Conservation (phyloP, 176 grass and related monocot species). For the Eleusine coracana region DNA sequence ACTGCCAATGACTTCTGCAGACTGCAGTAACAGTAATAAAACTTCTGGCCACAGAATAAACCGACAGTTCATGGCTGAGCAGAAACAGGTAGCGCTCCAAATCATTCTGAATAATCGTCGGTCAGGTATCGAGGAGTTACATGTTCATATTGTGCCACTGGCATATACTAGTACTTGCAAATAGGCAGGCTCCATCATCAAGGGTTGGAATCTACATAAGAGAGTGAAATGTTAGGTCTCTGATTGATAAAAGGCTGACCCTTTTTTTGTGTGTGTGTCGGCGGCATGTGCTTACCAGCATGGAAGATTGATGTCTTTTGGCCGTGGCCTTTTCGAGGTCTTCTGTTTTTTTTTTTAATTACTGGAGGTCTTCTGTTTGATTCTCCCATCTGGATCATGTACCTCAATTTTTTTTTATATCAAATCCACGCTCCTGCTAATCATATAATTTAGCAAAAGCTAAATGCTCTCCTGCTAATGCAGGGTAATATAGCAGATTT, state of each 20-base stretch:
- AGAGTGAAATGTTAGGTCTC: not conserved
- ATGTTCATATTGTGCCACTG: too few relatives aligned
- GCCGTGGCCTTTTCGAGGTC: not conserved
- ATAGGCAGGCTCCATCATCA: too few relatives aligned
- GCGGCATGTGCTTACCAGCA: slow-evolving; percentile 32
- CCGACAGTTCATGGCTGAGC: too few relatives aligned
- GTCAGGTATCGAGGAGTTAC: not conserved
- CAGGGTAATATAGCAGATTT: too few relatives aligned
- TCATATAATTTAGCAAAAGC: too few relatives aligned
- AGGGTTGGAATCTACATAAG: too few relatives aligned
- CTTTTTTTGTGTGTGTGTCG: not conserved
- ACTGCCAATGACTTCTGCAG: not conserved
- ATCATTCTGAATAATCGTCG: not conserved
- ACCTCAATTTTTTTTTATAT: not conserved
- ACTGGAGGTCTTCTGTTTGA: not conserved
- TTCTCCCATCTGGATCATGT: slow-evolving; percentile 18
- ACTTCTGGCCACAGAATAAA: not conserved
- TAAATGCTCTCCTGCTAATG: too few relatives aligned
- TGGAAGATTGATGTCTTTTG: slow-evolving; percentile 7
- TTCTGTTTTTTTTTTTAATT: not conserved
- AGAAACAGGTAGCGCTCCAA: not conserved
- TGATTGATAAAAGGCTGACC: not conserved
- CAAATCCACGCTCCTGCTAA: too few relatives aligned
- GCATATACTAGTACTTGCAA: too few relatives aligned
- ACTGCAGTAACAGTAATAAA: not conserved